Conservation (phyloP, 306 rosid species). For the Spatholobus suberectus region DNA sequence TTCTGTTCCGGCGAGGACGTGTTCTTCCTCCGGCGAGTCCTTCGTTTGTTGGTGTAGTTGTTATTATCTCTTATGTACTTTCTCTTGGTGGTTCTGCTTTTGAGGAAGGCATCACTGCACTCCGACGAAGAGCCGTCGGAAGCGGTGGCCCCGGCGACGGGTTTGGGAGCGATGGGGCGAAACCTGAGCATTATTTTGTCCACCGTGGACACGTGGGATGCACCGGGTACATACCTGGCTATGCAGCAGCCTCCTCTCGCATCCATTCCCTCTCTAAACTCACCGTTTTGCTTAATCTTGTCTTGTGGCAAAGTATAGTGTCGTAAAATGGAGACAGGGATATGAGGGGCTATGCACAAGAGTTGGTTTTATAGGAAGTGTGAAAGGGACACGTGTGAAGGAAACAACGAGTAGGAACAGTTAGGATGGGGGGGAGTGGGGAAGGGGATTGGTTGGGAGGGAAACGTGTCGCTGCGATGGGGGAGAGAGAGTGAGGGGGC, state of each 20-base stretch:
- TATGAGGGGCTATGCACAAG: no score
- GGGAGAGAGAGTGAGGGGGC: constrained; percentile 1
- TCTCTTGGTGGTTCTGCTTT: constrained; percentile 44
- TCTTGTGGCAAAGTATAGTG: background rate
- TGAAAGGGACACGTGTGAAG: constrained; percentile 49
- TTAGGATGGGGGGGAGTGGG: constrained; percentile 20
- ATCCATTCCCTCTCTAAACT: constrained; percentile 51
- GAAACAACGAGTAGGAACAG: background rate
- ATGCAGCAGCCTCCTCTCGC: constrained; percentile 82
- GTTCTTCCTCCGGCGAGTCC: constrained; percentile 47
- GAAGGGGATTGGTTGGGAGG: constrained; percentile 50
- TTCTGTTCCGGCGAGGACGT: constrained; percentile 23
- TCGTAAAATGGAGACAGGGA: no score
- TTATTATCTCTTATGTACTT: constrained; percentile 50
- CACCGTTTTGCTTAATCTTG: background rate
- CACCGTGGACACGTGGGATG: constrained; percentile 53
- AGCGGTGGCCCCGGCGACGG: constrained; percentile 44
- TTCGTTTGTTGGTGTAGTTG: constrained; percentile 32
- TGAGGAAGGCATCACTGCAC: constrained; percentile 28
- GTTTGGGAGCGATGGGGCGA: constrained; percentile 93
- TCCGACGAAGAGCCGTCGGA: constrained; percentile 56
- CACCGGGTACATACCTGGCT: constrained; percentile 61
- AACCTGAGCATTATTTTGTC: constrained; percentile 78
- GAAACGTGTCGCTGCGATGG: constrained; percentile 50
- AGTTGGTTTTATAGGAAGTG: constrained; percentile 39